Conservation (phyloP, 2,329 filamentous ascomycete species). For the Fusarium hainanense region DNA sequence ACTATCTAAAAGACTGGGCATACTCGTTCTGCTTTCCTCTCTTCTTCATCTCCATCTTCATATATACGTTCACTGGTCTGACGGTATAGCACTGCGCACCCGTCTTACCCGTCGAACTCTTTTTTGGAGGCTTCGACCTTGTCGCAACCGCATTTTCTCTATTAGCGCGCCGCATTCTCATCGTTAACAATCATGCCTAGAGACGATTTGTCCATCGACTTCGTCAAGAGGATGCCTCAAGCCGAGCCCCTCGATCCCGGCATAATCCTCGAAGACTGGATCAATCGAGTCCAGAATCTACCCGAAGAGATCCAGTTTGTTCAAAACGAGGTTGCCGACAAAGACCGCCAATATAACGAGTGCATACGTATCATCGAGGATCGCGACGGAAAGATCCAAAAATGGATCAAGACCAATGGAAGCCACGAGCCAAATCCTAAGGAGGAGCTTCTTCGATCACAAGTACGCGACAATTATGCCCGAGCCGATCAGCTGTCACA, state of each 20-base stretch:
- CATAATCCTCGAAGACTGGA: conserved; percentile 82
- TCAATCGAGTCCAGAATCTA: conserved; percentile 79
- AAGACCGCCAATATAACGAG: conserved; percentile 78
- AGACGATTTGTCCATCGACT: conserved; percentile 78
- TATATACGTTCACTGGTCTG: conserved; percentile 6
- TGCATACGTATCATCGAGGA: conserved; percentile 76
- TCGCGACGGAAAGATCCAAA: conserved; percentile 80
- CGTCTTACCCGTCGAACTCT: conserved; percentile 32
- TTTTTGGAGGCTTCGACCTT: conserved; percentile 36
- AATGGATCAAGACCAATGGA: conserved; percentile 81
- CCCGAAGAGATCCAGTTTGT: conserved; percentile 86
- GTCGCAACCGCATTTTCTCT: conserved; percentile 38
- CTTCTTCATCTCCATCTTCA: conserved; percentile 21
- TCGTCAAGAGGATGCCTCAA: conserved; percentile 73
- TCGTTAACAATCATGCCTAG: conserved; percentile 75
- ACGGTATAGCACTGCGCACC: conserved; percentile 23
- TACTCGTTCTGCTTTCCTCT: conserved; percentile 13
- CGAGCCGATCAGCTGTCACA: conserved; percentile 76
- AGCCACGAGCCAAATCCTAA: conserved; percentile 80
- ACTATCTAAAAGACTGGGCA: neutral
- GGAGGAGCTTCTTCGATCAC: conserved; percentile 74
- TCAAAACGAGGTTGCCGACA: conserved; percentile 84
- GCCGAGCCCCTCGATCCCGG: conserved; percentile 72
- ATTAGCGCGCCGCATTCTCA: conserved; percentile 41
- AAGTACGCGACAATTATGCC: conserved; percentile 74